Percentiles rank a stretch among this genome's conserved stretches.
Conservation (phyloP, 1,284 basidiomycete genomes). For the Takashimella koratensis region DNA sequence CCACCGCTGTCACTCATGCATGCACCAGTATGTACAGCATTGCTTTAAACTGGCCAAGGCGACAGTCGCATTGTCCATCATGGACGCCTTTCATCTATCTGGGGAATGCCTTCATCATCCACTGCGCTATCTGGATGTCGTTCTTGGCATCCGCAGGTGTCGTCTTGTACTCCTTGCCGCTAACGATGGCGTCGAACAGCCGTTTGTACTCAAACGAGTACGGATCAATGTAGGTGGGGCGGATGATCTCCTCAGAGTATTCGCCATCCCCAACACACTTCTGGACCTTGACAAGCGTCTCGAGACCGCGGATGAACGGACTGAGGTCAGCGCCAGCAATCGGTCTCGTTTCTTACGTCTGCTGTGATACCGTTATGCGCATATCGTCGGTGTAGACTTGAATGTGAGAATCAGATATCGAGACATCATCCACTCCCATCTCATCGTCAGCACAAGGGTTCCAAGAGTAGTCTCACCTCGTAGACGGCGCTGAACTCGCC, state of each 20-base stretch:
- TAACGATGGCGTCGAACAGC: slow-evolving; percentile 36
- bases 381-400: slow-evolving; percentile 49
- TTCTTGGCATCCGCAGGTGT: slow-evolving; percentile 33
- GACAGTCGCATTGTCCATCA: too few species aligned
- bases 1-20: too few species aligned
- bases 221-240: slow-evolving; percentile 48
- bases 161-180: slow-evolving; percentile 37
- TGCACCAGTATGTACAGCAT: too few species aligned
- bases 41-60: too few species aligned
- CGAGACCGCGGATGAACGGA: slow-evolving; percentile 50
- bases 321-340: slow-evolving; percentile 13
- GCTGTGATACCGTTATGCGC: slow-evolving; percentile 47
- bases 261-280: slow-evolving; percentile 36
- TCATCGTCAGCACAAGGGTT: slow-evolving; percentile 15
- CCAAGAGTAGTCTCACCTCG: too few species aligned
- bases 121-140: too few species aligned
- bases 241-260: slow-evolving; percentile 32
- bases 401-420: slow-evolving; percentile 50
- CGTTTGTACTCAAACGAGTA: slow-evolving; percentile 46
- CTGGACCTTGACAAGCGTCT: slow-evolving; percentile 44
- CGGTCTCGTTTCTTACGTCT: slow-evolving; percentile 34
- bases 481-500: slow-evolving; percentile 39
- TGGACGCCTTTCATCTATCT: too few species aligned
- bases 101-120: too few species aligned
- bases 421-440: slow-evolving; percentile 48